These are phyloP conservation scores for Drechslerella stenobrocha DNA, from an alignment of 2,329 filamentous ascomycete genomes.

Conservation along the genomic window DNA sequence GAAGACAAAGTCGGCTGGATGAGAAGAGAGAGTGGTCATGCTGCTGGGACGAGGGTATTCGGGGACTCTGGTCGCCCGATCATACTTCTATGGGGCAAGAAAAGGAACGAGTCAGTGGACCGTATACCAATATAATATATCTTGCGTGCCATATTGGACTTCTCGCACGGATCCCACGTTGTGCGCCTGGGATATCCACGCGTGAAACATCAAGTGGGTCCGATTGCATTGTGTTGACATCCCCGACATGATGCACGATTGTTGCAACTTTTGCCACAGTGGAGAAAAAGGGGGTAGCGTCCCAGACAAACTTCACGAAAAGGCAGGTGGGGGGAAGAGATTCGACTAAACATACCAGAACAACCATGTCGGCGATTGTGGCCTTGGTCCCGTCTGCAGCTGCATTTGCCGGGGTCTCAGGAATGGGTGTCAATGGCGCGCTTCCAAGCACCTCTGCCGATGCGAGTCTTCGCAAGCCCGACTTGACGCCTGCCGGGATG, in stretches of 20 bases:
- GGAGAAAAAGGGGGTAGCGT: slow-evolving; percentile 37
- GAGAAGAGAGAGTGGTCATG: slow-evolving; percentile 39
- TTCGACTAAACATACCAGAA: slow-evolving; percentile 39
- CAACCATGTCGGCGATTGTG: slow-evolving; percentile 27
- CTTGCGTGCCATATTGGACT: slow-evolving; percentile 14
- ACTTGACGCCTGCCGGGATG: slow-evolving; percentile 25
- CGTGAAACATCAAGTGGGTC: slow-evolving; percentile 39
- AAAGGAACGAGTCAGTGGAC: slow-evolving; percentile 12
- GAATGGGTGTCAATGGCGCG: slow-evolving; percentile 46
- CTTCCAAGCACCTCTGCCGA: slow-evolving; percentile 40
- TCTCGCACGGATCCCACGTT: slow-evolving; percentile 19
- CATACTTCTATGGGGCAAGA: slow-evolving; percentile 26
- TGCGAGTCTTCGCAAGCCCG: slow-evolving; percentile 37
- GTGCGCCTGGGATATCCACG: slow-evolving; percentile 28
- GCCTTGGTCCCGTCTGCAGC: slow-evolving; percentile 23
- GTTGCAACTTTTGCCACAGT: slow-evolving; percentile 46
- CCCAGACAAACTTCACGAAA: slow-evolving; percentile 10
- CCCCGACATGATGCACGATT: slow-evolving; percentile 29
- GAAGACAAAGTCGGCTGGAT: slow-evolving; percentile 32
- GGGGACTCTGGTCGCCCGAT: slow-evolving; percentile 34
- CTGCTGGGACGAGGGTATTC: slow-evolving; percentile 39
- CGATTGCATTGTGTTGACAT: slow-evolving; percentile 39
- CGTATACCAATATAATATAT: slow-evolving; percentile 3
- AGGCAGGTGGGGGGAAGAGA: slow-evolving; percentile 21
- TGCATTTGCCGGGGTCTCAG: slow-evolving; percentile 32